Evolutionary conservation across 306 rosid genomes (phyloP), one percentile per base, ranked within the genome.

Genomic region (Castanea crenata): DNA sequence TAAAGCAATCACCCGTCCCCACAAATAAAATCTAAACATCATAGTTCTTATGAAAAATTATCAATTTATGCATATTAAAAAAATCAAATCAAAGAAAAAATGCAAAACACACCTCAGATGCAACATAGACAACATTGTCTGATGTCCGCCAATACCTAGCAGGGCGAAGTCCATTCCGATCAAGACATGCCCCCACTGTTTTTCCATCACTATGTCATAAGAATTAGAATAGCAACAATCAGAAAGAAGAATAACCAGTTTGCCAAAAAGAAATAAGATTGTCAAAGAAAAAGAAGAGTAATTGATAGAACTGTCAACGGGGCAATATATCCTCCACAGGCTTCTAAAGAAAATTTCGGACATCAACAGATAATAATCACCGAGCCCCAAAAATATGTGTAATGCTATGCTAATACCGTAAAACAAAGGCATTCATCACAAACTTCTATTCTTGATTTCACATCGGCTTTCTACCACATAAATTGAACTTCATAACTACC

Each of bases 111-210:
- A 95, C 99, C 98, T 95, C 99, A 76, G 99, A 95, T 81, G 98
- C 98, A 83, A 95, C 98, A 78, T 95, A 95, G 59, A 95, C 99
- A 91, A 91, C 88, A 79, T 95, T 95, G 80, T 95, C 99, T 61
- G 97, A 86, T 74, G 99, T 95, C 84, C 99, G 92, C 99, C 99
- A 95, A 86, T 91, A 95, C 87, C 99, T 89, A 79, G 99, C 99
- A 20, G 99, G 99, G 55, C 99, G 91, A 72, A 95, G 92, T 83
- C 99, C 99, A 90, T 95, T 95, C 27, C 99, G 95, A 71, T 95
- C 99, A 83, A 95, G 99, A 77, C 94, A 90, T 34, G 99, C 99
- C 77, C 99, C 99, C 54, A 95, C 97, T 44, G 99, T 95, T 84
- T 95, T 95, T 81, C 99, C 99, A 82, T 95, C 99, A 83, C 99